phyloP scores from a whole-genome alignment of 1,139 yeast species.

The Pichia sp. region DNA sequence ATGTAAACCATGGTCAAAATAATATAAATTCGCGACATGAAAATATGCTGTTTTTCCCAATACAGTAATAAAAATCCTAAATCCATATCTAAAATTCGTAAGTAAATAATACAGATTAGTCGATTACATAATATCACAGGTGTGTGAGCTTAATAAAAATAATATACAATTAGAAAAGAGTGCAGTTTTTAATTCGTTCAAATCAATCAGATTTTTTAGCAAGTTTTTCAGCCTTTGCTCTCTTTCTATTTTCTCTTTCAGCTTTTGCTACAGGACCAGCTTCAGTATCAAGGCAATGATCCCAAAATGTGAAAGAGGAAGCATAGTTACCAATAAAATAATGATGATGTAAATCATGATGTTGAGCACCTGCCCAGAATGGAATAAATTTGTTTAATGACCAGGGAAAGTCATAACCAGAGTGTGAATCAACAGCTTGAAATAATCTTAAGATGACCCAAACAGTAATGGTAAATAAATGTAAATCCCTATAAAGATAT shows the following conservation, averaged over 20 bases:
- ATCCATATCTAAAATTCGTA: neutral
- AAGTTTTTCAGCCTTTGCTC: slow-evolving; percentile 40
- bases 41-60: neutral
- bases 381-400: slow-evolving; percentile 86
- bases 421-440: slow-evolving; percentile 96
- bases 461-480: slow-evolving; percentile 72
- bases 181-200: neutral
- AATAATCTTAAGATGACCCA: slow-evolving; percentile 84
- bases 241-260: slow-evolving; percentile 57
- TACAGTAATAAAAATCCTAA: neutral
- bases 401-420: slow-evolving; percentile 98
- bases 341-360: slow-evolving; percentile 95
- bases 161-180: neutral
- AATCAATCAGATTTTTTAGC: slow-evolving; percentile 24
- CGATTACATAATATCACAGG: neutral
- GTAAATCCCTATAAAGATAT: slow-evolving; percentile 60
- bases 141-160: neutral
- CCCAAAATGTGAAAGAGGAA: slow-evolving; percentile 95
- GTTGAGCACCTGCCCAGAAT: slow-evolving; percentile 99
- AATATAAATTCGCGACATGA: neutral
- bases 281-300: slow-evolving; percentile 74
- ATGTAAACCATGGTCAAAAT: neutral
- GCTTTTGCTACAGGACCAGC: slow-evolving; percentile 67
- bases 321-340: slow-evolving; percentile 89
- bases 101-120: neutral